Conservation (phyloP, 768 basidiomycete genomes). For the Leccinum truebloodii region DNA sequence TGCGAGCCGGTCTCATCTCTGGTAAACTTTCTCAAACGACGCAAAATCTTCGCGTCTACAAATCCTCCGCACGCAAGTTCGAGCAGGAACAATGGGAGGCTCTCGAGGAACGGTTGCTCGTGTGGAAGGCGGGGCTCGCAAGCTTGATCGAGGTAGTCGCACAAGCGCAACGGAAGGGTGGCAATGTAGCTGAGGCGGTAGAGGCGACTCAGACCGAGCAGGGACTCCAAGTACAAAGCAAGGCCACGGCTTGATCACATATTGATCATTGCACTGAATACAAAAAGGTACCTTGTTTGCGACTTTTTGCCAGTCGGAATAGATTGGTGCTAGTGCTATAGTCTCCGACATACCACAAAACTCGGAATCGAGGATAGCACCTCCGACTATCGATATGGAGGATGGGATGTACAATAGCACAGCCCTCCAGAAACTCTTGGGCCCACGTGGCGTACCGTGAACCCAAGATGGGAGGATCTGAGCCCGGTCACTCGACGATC, state of each 20-base stretch:
- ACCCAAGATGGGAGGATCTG: too few species aligned
- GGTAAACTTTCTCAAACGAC: conserved; percentile 84
- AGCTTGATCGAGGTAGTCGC: conserved; percentile 72
- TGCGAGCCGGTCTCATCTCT: conserved; percentile 74
- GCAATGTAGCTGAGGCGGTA: conserved; percentile 19
- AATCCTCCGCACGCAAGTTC: conserved; percentile 74
- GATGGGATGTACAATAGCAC: too few species aligned
- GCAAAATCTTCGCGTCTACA: conserved; percentile 70
- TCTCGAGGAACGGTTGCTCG: conserved; percentile 69
- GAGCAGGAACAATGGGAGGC: conserved; percentile 78
- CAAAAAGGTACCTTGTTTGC: not conserved
- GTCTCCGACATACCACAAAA: too few species aligned
- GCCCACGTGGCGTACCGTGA: too few species aligned
- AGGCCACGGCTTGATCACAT: conserved; percentile 18
- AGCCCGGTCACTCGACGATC: too few species aligned
- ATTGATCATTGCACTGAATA: not conserved
- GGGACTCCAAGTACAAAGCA: conserved; percentile 22
- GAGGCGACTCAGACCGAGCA: conserved; percentile 28
- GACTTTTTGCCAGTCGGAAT: too few species aligned
- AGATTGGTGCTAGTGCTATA: too few species aligned
- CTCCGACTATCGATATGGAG: too few species aligned
- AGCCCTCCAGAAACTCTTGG: too few species aligned
- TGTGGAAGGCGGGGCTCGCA: conserved; percentile 74
- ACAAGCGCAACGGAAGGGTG: conserved; percentile 47
- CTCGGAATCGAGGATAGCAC: too few species aligned